Conservation (phyloP, 371 early-diverging fungal genomes). For the Phascolomyces articulosus region DNA sequence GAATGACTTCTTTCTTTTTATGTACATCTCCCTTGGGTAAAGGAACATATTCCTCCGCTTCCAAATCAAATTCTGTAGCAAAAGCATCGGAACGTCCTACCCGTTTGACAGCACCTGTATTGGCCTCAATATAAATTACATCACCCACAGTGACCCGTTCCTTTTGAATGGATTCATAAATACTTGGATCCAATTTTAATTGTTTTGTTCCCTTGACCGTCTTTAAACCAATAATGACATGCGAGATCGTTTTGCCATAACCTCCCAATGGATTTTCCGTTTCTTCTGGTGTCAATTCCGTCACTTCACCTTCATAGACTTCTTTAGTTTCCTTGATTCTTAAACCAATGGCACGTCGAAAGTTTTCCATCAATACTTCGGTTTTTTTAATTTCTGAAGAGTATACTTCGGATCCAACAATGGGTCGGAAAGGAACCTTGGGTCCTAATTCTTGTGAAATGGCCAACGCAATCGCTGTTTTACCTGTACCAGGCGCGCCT, state of each 20-base stretch:
- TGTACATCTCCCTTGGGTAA: constrained; percentile 99
- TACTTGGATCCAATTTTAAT: constrained; percentile 96
- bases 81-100: constrained; percentile 96
- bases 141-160: constrained; percentile 97
- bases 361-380: constrained; percentile 98
- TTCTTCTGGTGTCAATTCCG: constrained; percentile 95
- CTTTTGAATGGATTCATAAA: constrained; percentile 95
- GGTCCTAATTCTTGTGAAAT: constrained; percentile 96
- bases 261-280: constrained; percentile 93
- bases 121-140: constrained; percentile 98
- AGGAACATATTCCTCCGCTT: constrained; percentile 97
- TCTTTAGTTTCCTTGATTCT: constrained; percentile 98
- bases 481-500: constrained; percentile 98
- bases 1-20: constrained; percentile 96
- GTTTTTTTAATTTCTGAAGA: constrained; percentile 98
- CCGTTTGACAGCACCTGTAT: constrained; percentile 97
- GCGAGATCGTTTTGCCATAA: constrained; percentile 94
- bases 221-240: constrained; percentile 96
- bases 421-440: constrained; percentile 98
- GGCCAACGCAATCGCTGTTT: constrained; percentile 92
- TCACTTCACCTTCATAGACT: constrained; percentile 99
- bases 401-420: constrained; percentile 98
- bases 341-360: constrained; percentile 96
- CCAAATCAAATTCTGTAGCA: constrained; percentile 96
- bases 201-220: constrained; percentile 99